These are phyloP conservation scores for Acarospora socialis DNA, from an alignment of 2,329 filamentous ascomycete species.

Conservation along the genomic window DNA sequence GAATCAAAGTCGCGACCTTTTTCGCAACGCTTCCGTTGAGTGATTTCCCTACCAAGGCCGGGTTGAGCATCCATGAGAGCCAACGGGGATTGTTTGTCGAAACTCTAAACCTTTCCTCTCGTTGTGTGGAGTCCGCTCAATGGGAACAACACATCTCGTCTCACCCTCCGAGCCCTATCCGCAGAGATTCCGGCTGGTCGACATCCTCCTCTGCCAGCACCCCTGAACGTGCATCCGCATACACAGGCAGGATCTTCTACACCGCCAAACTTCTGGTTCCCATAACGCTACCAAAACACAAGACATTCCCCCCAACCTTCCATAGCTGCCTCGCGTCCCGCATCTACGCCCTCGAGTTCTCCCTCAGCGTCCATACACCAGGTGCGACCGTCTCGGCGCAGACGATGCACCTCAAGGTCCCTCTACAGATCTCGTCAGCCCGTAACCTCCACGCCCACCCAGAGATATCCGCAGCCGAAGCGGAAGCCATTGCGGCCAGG, in stretches of 20 bases:
- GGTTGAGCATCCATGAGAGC: conserved; percentile 29
- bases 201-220: conserved; percentile 20
- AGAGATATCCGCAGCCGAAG: conserved; percentile 11
- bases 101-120: conserved; percentile 37
- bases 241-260: conserved; percentile 39
- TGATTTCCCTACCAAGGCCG: conserved; percentile 32
- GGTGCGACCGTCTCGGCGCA: conserved; percentile 26
- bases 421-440: conserved; percentile 27
- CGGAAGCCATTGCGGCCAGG: conserved; percentile 10
- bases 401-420: conserved; percentile 27
- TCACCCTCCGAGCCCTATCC: conserved; percentile 21
- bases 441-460: conserved; percentile 11
- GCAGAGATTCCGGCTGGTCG: conserved; percentile 15
- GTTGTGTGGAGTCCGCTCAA: conserved; percentile 41
- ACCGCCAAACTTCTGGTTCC: conserved; percentile 50
- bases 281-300: conserved; percentile 43
- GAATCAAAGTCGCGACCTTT: conserved; percentile 44
- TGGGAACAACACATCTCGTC: conserved; percentile 38
- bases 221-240: conserved; percentile 25
- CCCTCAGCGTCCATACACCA: conserved; percentile 40
- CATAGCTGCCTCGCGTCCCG: conserved; percentile 54
- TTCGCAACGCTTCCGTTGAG: conserved; percentile 38
- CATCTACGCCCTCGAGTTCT: conserved; percentile 46
- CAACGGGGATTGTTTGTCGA: conserved; percentile 40
- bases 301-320: conserved; percentile 54